Evolutionary conservation across 2,329 filamentous ascomycete species (phyloP).

Genomic region (Alternaria viburni): DNA sequence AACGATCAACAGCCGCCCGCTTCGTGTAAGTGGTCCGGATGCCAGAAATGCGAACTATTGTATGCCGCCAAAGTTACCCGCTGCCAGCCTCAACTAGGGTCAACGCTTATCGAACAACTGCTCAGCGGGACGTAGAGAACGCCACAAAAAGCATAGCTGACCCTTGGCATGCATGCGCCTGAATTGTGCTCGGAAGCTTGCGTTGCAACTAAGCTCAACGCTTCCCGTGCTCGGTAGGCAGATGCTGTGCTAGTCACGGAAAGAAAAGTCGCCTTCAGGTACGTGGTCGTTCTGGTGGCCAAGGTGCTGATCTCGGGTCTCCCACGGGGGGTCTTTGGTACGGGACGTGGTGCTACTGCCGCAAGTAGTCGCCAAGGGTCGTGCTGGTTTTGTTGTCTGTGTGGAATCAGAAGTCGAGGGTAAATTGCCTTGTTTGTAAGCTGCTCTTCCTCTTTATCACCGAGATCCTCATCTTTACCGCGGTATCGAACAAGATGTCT

Average conservation of each 20-base stretch:
- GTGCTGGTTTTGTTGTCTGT: conserved; percentile 4
- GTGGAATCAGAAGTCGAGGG: neutral
- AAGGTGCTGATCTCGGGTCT: conserved; percentile 27
- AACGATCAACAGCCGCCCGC: conserved; percentile 1
- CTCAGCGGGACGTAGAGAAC: neutral
- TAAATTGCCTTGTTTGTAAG: neutral
- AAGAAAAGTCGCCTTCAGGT: neutral
- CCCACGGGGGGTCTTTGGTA: conserved; percentile 16
- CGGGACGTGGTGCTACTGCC: conserved; percentile 2
- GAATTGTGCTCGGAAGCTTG: neutral
- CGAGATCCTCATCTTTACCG: neutral
- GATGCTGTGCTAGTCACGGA: conserved; percentile 3
- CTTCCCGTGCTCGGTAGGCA: neutral
- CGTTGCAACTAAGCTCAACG: conserved; percentile 3
- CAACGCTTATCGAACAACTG: conserved; percentile 2
- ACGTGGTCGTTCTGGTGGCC: conserved; percentile 7
- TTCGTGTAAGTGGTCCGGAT: neutral
- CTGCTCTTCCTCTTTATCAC: conserved; percentile 2
- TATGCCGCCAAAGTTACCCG: neutral
- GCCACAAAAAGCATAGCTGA: neutral
- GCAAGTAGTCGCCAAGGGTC: conserved; percentile 1
- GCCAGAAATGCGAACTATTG: neutral
- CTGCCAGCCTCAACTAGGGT: neutral
- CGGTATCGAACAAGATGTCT: neutral
- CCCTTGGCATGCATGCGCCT: neutral